Evolutionary conservation across 371 early-diverging fungal genomes (phyloP), one percentile per base, ranked within the genome.

Genomic region (Mortierella sp.): DNA sequence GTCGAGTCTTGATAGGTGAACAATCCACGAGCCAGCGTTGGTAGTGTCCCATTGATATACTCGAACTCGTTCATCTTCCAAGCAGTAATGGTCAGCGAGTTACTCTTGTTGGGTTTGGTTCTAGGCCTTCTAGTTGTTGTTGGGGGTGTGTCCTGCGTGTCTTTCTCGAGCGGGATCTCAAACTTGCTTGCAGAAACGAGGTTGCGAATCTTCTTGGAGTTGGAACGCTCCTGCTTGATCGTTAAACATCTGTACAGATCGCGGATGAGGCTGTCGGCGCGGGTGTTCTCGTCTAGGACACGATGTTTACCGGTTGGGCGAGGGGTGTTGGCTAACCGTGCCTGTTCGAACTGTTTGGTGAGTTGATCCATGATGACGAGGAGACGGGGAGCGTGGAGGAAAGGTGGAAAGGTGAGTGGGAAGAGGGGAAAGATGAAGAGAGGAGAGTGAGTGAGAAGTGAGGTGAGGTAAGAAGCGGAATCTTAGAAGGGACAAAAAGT

Each of bases 11-110:
- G 62, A 53, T 85, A 79, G 1, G 94, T 90, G 67, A 96, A 96
- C 23, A 96, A 67, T 0, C 97, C 97, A 30, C 97, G 86, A 5
- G 95, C 94, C 66, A 85, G 79, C 16, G 91, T 90, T 10, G 95
- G 95, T 19, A 94, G 49, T 4, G 58, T 50, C 14, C 72, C 72
- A 21, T 71, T 76, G 53, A 61, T 59, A 43, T 76, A 81, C 58
- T 81, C 71, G 48, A 69, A 81, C 61, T 92, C 92, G 50, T 80
- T 82, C 80, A 86, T 83, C 51, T 84, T 87, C 89, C 89, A 91
- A 0, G 87, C 84, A 5, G 73, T 70, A 31, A 86, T 53, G 7
- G 30, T 28, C 9, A 78, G 38, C 9, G 34, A 53, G 9, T 39
- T 43, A 23, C 34, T 14, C 21, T 45, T 12, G 23, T 26, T 13